Evolutionary conservation across 345 rosid species (phyloP), one percentile per base, ranked within the genome.

Genomic region (Kernera saxatilis): DNA sequence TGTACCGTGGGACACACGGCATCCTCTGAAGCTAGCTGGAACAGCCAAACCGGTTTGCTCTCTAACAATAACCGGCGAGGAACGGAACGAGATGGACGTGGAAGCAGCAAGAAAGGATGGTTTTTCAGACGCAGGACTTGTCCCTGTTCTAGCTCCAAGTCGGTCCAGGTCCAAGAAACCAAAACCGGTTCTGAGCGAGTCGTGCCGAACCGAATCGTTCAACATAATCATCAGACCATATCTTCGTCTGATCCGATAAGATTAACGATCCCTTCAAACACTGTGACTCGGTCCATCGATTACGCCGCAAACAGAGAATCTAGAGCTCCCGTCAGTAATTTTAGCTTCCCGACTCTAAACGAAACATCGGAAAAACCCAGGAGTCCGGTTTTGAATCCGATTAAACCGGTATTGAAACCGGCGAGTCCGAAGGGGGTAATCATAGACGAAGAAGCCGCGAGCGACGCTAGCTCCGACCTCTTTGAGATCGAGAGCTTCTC

Each of bases 401-500:
- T 14, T 6, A 67, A 60, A 51, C 68, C 60, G 15, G 49, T 1
- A 27, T 5, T 21, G 10, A 32, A 21, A 46, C 64, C 44, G 7
- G n/a, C 19, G 4, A 69, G 52, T 37, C 70, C 70, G 17, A 74
- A 67, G 45, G 66, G 53, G 29, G 6, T 19, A 8, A 53, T 2
- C 23, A 53, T 45, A 0, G 88, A 84, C 13, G 96, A 91, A 35
- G 97, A 88, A 46, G 82, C 77, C 4, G 85, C 83, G 13, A 94
- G 99, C 45, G 97, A 94, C 58, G 88, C 96, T 1, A 91, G 99
- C 78, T 94, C 99, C 0, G 97, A 94, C 75, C 78, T 91, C 57
- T 94, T 94, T 22, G 99, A 94, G 85, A 91, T 94, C 0, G 99
- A 94, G 81, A 94, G 99, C 80, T 85, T 94, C 77, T 84, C 99